phyloP scores from a whole-genome alignment of 176 grass and related monocot genomes.

The Oryza glaberrima region DNA sequence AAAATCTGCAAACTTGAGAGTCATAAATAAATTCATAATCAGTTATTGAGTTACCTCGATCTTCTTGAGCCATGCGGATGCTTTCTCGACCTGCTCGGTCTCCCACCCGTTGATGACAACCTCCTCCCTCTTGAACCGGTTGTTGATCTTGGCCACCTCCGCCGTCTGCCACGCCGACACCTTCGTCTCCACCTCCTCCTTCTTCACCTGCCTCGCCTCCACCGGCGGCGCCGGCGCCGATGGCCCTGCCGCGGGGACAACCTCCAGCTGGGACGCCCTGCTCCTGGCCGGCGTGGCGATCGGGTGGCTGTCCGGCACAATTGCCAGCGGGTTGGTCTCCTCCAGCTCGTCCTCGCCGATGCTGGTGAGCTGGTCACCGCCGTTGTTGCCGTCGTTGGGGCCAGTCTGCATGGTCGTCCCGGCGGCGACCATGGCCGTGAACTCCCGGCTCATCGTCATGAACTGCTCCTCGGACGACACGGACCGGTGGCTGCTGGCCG shows the following conservation, averaged over 20 bases:
- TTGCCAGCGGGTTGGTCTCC: conserved; percentile 89
- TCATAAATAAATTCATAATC: background rate
- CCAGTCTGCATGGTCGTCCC: conserved; percentile 60
- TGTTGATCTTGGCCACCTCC: conserved; percentile 92
- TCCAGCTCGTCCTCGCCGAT: conserved; percentile 88
- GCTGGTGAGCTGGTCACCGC: conserved; percentile 44
- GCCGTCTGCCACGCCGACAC: conserved; percentile 89
- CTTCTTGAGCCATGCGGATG: conserved; percentile 74
- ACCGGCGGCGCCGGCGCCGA: conserved; percentile 21
- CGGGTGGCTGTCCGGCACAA: conserved; percentile 81
- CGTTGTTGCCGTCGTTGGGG: conserved; percentile 1
- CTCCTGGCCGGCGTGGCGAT: conserved; percentile 58
- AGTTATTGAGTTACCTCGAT: conserved; percentile 60
- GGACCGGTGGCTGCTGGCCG: conserved; percentile 69
- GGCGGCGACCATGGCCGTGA: conserved; percentile 77
- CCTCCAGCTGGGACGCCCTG: conserved; percentile 34
- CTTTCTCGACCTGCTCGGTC: conserved; percentile 79
- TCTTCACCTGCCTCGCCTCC: conserved; percentile 75
- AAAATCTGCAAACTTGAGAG: background rate
- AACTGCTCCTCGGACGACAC: conserved; percentile 63
- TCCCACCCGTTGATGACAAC: conserved; percentile 94
- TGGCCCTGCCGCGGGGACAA: conserved; percentile 35
- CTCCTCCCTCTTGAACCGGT: conserved; percentile 88
- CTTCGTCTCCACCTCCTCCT: conserved; percentile 95
- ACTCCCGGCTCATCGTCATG: conserved; percentile 81